phyloP scores from a whole-genome alignment of 2,329 filamentous ascomycete species.

The Fusarium neocosmosporiellum region DNA sequence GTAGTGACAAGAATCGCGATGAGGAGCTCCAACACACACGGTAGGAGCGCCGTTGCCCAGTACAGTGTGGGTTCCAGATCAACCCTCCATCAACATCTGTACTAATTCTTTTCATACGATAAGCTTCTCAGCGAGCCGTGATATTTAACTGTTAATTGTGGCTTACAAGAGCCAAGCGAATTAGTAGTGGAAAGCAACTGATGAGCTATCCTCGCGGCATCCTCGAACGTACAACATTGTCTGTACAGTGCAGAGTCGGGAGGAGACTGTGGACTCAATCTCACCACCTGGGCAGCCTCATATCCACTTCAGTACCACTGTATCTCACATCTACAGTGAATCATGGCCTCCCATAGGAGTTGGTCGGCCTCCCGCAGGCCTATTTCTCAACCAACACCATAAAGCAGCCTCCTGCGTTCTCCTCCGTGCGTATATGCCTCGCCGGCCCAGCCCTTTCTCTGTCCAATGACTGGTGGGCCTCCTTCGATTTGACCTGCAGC shows the following conservation, averaged over 20 bases:
- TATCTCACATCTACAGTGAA: constrained; percentile 10
- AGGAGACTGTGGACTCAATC: not conserved
- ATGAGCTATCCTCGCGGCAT: not conserved
- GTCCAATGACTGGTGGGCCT: constrained; percentile 5
- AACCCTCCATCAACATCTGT: not conserved
- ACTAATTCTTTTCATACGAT: not conserved
- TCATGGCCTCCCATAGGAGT: constrained; percentile 9
- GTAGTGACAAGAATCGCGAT: not conserved
- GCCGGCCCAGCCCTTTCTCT: not conserved
- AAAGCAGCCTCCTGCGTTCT: not conserved
- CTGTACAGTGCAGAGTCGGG: not conserved
- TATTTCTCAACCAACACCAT: not conserved
- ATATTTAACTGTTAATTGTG: not conserved
- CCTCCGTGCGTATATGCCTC: not conserved
- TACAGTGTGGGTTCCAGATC: not conserved
- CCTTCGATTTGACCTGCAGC: constrained; percentile 8
- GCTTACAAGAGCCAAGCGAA: not conserved
- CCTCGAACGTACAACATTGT: not conserved
- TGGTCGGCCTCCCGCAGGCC: constrained; percentile 2
- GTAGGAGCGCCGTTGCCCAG: not conserved
- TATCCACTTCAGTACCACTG: not conserved
- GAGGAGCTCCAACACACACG: fast-evolving
- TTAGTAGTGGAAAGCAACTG: not conserved
- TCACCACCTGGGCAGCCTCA: not conserved
- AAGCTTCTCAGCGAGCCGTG: not conserved